These are phyloP conservation scores for Lithohypha guttulata DNA, from an alignment of 2,329 filamentous ascomycete genomes.

Conservation along the genomic window DNA sequence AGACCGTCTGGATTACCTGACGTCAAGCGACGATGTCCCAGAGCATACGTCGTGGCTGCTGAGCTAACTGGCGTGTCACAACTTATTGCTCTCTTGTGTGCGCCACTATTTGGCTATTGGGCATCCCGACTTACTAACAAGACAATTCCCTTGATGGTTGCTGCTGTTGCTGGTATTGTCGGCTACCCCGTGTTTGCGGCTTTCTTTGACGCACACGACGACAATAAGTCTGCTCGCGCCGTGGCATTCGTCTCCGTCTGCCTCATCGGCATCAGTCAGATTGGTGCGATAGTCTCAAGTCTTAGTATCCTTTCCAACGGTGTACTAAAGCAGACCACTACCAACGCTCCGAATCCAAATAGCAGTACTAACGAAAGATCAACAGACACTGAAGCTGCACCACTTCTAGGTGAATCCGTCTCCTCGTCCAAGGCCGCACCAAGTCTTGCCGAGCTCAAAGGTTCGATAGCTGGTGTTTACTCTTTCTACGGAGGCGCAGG, in stretches of 20 bases:
- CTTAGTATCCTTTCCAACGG: constrained; percentile 78
- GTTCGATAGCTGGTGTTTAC: constrained; percentile 89
- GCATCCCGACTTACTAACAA: constrained; percentile 56
- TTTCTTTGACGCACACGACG: constrained; percentile 66
- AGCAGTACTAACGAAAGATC: neutral
- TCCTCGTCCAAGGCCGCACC: constrained; percentile 11
- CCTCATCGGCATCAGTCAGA: constrained; percentile 82
- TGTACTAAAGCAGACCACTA: constrained; percentile 44
- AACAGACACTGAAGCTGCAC: neutral
- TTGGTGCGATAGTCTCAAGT: constrained; percentile 91
- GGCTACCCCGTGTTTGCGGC: constrained; percentile 69
- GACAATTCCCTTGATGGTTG: constrained; percentile 63
- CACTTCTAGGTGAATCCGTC: constrained; percentile 12
- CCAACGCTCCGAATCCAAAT: constrained; percentile 1
- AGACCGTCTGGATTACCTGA: constrained; percentile 37
- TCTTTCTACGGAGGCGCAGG: constrained; percentile 81
- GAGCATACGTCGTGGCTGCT: constrained; percentile 78
- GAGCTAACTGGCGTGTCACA: constrained; percentile 84
- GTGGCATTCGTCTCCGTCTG: constrained; percentile 66
- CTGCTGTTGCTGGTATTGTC: constrained; percentile 61
- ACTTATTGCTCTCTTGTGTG: constrained; percentile 70
- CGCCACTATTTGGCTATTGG: constrained; percentile 77
- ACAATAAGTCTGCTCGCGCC: constrained; percentile 55
- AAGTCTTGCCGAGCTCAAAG: constrained; percentile 58
- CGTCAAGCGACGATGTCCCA: constrained; percentile 72